These are phyloP conservation scores for Xylaria grammica DNA, from an alignment of 495 filamentous ascomycete genomes.

Conservation along the genomic window DNA sequence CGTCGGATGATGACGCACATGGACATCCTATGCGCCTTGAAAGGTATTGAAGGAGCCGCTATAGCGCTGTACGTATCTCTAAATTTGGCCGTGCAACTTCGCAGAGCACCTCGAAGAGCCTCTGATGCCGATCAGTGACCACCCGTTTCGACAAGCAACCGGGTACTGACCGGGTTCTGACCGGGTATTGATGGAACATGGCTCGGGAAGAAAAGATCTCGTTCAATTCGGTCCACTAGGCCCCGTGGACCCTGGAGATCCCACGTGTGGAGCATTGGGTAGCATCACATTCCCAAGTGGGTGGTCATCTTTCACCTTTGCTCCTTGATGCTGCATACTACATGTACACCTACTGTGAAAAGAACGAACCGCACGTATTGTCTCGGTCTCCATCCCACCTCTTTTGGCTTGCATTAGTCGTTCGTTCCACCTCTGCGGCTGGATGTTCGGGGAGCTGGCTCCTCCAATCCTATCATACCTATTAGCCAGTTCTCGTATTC, in stretches of 20 bases:
- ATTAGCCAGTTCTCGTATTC: conserved; percentile 22
- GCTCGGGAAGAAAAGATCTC: conserved; percentile 1
- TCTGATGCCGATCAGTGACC: neutral
- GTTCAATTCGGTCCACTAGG: conserved; percentile 13
- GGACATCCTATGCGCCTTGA: neutral
- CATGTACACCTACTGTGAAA: neutral
- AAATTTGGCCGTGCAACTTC: neutral
- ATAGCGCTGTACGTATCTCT: neutral
- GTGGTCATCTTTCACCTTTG: conserved; percentile 14
- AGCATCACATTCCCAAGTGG: conserved; percentile 11
- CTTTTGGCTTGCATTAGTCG: conserved; percentile 16
- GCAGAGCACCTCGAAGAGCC: neutral
- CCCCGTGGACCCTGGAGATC: conserved; percentile 13
- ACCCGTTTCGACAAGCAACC: neutral
- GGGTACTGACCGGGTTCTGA: too few relatives aligned
- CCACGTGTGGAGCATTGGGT: conserved; percentile 16
- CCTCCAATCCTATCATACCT: conserved; percentile 12
- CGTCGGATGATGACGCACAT: neutral
- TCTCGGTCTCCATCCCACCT: conserved; percentile 16
- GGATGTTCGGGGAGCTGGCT: conserved; percentile 2
- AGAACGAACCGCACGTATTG: neutral
- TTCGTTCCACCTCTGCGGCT: conserved; percentile 18
- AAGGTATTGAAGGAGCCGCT: neutral
- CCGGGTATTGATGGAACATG: neutral
- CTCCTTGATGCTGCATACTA: conserved; percentile 18